Base-by-base conservation (phyloP, 129 eudicot species). In the Flaveria robusta region DNA sequence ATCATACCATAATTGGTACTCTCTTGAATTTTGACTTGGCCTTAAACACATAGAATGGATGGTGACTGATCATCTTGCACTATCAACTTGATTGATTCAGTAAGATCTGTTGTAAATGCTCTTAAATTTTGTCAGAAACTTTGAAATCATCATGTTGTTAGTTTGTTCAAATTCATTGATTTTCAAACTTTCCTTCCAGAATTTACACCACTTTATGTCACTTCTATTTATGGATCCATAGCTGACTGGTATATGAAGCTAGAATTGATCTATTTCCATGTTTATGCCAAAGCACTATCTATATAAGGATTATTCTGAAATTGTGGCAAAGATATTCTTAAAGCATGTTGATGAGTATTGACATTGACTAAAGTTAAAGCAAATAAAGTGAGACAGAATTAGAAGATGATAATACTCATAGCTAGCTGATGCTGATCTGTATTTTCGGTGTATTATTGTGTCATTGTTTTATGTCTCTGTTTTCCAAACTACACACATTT, bases 391-490 rank as follows among this genome's bases (percentile, higher is more conserved):
- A 71, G 77, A 71, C 77, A 71, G 19, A 46, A 70, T 20, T 29
- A 31, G 16, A 26, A 60, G 66, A 22, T 70, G 19, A 79, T 70
- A 47, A 39, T 22, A 31, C 66, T 63, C 45, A 51, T 60, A 24
- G 46, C n/a, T 49, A 3, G 7, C 23, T 24, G 52, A 67, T 55
- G 7, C 23, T 24, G 52, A 67, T 66, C 79, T 43, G 75, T 52
- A 64, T 80, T 80, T 80, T 74, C 70, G 75, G 74, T 74, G 84
- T 74, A 74, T 80, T 66, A 80, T 80, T 74, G 75, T 47, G 72
- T 62, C 71, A 49, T 18, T 70, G 56, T 31, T 70, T 54, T 77
- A 68, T 77, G 75, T 68, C 34, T 41, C 14, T 27, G 14, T 9
- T 37, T 72, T n/a, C 22, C 73, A 79, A 62, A 50, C 67, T 79